These are phyloP conservation scores for Schizophyllum amplum DNA, from an alignment of 1,284 basidiomycete species.

Conservation along the genomic window DNA sequence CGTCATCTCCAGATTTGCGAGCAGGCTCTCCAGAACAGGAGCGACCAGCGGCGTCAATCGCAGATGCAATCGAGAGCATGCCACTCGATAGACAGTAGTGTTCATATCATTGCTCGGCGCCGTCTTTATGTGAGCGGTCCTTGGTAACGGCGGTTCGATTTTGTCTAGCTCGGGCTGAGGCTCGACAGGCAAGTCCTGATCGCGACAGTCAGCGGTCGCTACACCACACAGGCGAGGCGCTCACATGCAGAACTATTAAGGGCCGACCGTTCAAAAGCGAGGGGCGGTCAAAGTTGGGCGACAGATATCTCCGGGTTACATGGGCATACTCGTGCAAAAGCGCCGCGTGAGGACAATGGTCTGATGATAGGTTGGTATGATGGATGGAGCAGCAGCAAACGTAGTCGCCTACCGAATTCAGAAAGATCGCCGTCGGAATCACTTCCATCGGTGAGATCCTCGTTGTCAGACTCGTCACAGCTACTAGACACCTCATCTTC, in stretches of 20 bases:
- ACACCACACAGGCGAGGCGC: not conserved
- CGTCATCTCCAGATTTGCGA: not conserved
- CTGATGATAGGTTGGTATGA: not conserved
- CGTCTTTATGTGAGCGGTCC: not conserved
- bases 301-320: not conserved
- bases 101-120: not conserved
- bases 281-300: not conserved
- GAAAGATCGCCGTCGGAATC: conserved; percentile 51
- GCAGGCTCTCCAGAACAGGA: not conserved
- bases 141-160: not conserved
- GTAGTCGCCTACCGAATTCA: conserved; percentile 22
- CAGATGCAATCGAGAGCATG: not conserved
- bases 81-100: not conserved
- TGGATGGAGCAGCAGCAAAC: not conserved
- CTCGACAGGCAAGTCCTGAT: not conserved
- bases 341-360: not conserved
- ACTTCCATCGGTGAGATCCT: conserved; percentile 48
- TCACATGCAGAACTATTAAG: not conserved
- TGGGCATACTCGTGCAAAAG: not conserved
- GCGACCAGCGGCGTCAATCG: not conserved
- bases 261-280: not conserved
- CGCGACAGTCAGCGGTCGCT: not conserved
- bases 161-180: not conserved
- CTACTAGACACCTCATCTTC: conserved; percentile 51
- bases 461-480: conserved; percentile 72